Percentiles rank a stretch among this genome's conserved stretches.
phyloP scores from a whole-genome alignment of 2,329 filamentous ascomycete species.

The Cadophora sp. region DNA sequence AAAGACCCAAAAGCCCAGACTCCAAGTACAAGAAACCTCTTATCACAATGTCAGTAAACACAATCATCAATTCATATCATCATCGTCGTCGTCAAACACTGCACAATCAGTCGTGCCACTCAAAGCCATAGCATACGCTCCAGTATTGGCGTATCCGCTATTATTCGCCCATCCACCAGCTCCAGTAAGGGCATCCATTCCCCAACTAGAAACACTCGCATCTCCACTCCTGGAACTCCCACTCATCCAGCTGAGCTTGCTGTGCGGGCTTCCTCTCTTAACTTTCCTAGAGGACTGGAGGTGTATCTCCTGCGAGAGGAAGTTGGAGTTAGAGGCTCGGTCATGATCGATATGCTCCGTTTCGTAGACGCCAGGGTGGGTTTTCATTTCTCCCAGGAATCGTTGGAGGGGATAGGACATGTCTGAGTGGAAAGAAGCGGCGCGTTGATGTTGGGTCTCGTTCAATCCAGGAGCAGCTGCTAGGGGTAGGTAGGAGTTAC shows the following conservation, averaged over 20 bases:
- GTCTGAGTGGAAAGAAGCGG: conserved; percentile 27
- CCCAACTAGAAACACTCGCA: conserved; percentile 24
- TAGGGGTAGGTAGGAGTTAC: conserved; percentile 29
- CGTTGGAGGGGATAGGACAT: conserved; percentile 32
- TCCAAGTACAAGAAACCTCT: conserved; percentile 5
- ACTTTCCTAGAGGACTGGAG: conserved; percentile 23
- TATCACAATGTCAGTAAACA: neutral
- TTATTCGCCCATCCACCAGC: conserved; percentile 33
- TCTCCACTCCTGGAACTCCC: conserved; percentile 32
- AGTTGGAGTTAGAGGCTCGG: neutral
- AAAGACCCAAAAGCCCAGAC: neutral
- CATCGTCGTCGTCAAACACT: conserved; percentile 8
- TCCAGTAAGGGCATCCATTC: conserved; percentile 24
- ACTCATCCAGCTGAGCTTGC: conserved; percentile 32
- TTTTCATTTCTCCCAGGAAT: conserved; percentile 28
- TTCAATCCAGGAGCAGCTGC: conserved; percentile 25
- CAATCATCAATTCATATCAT: conserved; percentile 1
- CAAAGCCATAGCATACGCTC: conserved; percentile 30
- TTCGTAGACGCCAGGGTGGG: neutral
- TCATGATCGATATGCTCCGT: neutral
- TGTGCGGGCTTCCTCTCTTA: conserved; percentile 28
- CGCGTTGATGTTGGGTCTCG: conserved; percentile 28
- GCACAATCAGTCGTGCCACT: conserved; percentile 27
- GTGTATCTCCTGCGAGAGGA: conserved; percentile 17
- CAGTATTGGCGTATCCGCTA: conserved; percentile 10